Evolutionary conservation across 108 stramenopile species (phyloP).

Genomic region (Cyclotella baltica): DNA sequence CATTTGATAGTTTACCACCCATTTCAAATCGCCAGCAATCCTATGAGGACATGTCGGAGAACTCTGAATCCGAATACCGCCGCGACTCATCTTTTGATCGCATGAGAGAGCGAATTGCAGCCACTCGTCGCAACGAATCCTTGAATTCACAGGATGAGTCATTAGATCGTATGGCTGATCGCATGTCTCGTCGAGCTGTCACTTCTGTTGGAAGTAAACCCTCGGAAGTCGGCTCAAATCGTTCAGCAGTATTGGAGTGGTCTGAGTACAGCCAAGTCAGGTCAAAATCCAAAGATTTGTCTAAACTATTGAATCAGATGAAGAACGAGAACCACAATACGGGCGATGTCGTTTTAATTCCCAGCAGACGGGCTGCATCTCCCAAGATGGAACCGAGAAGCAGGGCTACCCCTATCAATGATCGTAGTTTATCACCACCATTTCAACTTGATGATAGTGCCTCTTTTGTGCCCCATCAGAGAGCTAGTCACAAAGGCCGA

Average conservation of each 20-base stretch:
- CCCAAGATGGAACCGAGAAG: neutral
- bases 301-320: neutral
- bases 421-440: neutral
- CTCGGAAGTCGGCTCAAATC: neutral
- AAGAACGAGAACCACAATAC: neutral
- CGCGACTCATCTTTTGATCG: constrained; percentile 3
- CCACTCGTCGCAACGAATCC: neutral
- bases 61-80: neutral
- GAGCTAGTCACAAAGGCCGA: neutral
- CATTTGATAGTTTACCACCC: neutral
- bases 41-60: neutral
- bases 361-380: neutral
- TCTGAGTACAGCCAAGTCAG: neutral
- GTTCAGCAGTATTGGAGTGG: neutral
- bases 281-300: constrained; percentile 3
- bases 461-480: neutral
- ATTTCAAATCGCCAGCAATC: neutral
- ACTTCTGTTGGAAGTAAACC: neutral
- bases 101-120: neutral
- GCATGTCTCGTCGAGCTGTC: constrained; percentile 1
- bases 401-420: too few species aligned
- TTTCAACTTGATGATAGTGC: neutral
- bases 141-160: neutral
- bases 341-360: neutral
- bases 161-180: neutral